Evolutionary conservation across 2,329 filamentous ascomycete species (phyloP).

Genomic region (Tolypocladium sp.): DNA sequence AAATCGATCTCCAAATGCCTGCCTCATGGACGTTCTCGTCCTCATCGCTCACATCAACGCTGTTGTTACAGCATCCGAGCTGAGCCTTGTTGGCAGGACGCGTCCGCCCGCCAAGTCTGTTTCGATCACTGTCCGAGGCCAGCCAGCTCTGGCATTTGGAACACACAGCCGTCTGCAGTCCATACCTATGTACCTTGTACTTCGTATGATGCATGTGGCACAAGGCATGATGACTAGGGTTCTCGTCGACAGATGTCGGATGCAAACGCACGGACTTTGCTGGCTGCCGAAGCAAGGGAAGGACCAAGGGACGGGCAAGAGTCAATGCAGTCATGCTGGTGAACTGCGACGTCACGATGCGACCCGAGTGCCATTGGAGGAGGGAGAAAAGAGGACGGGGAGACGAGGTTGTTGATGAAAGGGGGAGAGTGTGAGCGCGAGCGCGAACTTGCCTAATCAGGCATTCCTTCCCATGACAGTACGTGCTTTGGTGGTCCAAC

Average conservation of each 20-base stretch:
- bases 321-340: background rate
- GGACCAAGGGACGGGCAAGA: background rate
- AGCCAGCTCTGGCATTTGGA: background rate
- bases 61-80: background rate
- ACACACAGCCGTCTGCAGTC: background rate
- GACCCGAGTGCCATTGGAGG: background rate
- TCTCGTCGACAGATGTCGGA: background rate
- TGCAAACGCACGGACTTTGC: background rate
- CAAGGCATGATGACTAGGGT: background rate
- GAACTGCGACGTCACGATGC: background rate
- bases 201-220: background rate
- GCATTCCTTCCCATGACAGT: too few relatives aligned
- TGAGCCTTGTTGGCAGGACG: background rate
- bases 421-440: background rate
- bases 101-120: background rate
- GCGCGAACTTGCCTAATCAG: too few relatives aligned
- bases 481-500: too few relatives aligned
- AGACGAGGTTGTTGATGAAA: background rate
- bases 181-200: background rate
- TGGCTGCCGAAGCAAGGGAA: background rate
- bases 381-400: background rate
- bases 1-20: background rate
- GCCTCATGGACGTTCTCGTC: background rate
- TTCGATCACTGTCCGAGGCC: background rate
- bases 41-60: background rate